Evolutionary conservation across 495 filamentous ascomycete genomes (phyloP).

Genomic region (Podospora conica): DNA sequence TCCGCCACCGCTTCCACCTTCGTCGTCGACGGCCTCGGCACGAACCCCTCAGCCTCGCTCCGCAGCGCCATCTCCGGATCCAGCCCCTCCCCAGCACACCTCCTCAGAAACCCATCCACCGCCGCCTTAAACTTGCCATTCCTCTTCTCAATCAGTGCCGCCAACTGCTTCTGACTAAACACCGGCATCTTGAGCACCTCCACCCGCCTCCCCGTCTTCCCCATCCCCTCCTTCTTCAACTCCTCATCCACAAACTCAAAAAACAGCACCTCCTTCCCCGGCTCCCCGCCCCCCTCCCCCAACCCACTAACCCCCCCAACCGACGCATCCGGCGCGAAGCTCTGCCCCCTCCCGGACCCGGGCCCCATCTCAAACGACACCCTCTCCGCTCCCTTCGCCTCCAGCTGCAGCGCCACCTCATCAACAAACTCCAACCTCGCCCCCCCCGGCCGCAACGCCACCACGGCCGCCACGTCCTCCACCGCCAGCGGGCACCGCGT

Average conservation of each 20-base stretch:
- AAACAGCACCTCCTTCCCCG: conserved; percentile 61
- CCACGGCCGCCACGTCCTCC: conserved; percentile 78
- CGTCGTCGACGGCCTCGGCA: conserved; percentile 35
- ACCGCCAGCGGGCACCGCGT: conserved; percentile 62
- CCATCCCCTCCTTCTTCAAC: conserved; percentile 72
- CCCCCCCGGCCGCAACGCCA: conserved; percentile 64
- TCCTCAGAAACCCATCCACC: conserved; percentile 67
- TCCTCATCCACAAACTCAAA: conserved; percentile 94
- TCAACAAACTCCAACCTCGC: conserved; percentile 85
- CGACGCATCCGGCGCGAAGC: conserved; percentile 42
- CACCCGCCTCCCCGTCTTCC: conserved; percentile 55
- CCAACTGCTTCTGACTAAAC: conserved; percentile 88
- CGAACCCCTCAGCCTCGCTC: conserved; percentile 45
- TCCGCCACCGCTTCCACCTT: conserved; percentile 23
- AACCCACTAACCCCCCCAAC: conserved; percentile 42
- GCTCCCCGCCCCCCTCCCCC: conserved; percentile 27
- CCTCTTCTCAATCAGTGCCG: conserved; percentile 81
- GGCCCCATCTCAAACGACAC: conserved; percentile 45
- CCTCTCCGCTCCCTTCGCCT: conserved; percentile 59
- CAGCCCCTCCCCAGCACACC: conserved; percentile 55
- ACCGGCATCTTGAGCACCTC: conserved; percentile 92
- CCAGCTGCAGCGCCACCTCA: conserved; percentile 69
- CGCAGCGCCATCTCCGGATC: conserved; percentile 64
- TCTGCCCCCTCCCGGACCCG: conserved; percentile 36
- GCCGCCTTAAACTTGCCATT: conserved; percentile 80